Evolutionary conservation across 768 basidiomycete species (phyloP).

Genomic region (Macrolepiota fuliginosa): DNA sequence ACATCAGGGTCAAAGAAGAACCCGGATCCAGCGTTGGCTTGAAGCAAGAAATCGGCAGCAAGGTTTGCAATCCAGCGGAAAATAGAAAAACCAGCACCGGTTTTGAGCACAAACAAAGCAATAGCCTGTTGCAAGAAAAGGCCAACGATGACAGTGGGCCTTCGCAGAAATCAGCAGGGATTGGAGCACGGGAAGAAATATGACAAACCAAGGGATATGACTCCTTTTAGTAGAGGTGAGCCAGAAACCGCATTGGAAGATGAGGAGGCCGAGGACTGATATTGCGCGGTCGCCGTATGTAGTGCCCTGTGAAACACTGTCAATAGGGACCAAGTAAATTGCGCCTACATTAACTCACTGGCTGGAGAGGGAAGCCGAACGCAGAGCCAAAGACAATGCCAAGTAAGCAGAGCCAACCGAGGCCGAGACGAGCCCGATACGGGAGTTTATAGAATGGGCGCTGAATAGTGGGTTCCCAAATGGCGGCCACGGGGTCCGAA

Average conservation of each 20-base stretch:
- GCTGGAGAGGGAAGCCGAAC: constrained; percentile 69
- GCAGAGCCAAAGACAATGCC: constrained; percentile 83
- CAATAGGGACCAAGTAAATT: constrained; percentile 1
- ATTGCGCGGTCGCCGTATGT: constrained; percentile 80
- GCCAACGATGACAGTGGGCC: constrained; percentile 88
- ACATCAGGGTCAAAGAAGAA: constrained; percentile 82
- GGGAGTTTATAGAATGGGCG: constrained; percentile 64
- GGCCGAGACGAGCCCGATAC: constrained; percentile 47
- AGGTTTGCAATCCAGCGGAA: constrained; percentile 83
- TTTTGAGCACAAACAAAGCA: constrained; percentile 88
- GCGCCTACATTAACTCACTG: constrained; percentile 38
- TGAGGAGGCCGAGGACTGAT: constrained; percentile 72
- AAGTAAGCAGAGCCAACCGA: constrained; percentile 78
- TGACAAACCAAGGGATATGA: constrained; percentile 66
- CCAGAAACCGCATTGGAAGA: constrained; percentile 81
- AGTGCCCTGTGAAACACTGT: constrained; percentile 31
- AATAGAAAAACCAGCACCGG: constrained; percentile 75
- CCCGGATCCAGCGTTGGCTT: constrained; percentile 65
- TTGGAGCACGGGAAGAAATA: not conserved
- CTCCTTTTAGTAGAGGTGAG: constrained; percentile 59
- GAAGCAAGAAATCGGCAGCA: constrained; percentile 74
- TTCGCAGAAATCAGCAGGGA: constrained; percentile 21
- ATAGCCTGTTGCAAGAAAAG: constrained; percentile 82
- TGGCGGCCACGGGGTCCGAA: constrained; percentile 64
- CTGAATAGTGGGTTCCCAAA: constrained; percentile 68